Evolutionary conservation across 805 yeast species (phyloP), one percentile per base, ranked within the genome.

Genomic region (Priceomyces medius): DNA sequence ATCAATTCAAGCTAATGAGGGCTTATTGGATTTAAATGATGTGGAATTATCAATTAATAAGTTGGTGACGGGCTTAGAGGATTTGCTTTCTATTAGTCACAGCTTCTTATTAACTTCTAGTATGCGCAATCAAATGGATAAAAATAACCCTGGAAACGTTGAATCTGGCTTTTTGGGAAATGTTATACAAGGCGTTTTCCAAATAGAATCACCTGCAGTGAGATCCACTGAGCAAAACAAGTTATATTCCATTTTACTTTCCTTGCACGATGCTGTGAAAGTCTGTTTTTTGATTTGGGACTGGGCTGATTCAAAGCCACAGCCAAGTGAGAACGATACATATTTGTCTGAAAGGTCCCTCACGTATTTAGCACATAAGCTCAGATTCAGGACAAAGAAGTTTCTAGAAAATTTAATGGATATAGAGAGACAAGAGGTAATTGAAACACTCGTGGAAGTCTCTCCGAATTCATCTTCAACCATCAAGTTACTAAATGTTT

Each of bases 111-210:
- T 68, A 6, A 66, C 72, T 0, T 73, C 73, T 2, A 56, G 43
- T 20, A 35, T 59, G 20, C 51, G 50, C 7, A 38, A 42, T 26
- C 49, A 45, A 18, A 29, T 26, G 34, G 61, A 61, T 10, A 46
- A 35, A 14, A 40, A 33, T 9, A 34, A 26, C 19, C 16, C 29
- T 20, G 20, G 31, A 14, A 29, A 40, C 7, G 31, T 31, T 12
- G 79, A 76, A 31, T 58, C 75, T 18, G 78, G 88, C 16, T 76
- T 83, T 61, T 70, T 85, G 37, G 83, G 83, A 0, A 75, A 76
- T 40, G 84, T 81, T 18, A 84, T 86, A 40, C 85, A 83, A 47
- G 93, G 93, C 1, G 95, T 86, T 0, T 84, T 86, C 54, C 83
- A 79, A 41, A 77, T 81, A 10, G 95, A 86, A 47, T 71, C 86